Percentiles rank a stretch among this genome's conserved stretches.
Evolutionary conservation across 805 yeast genomes (phyloP).

Genomic region (Saturnispora ahearnii): DNA sequence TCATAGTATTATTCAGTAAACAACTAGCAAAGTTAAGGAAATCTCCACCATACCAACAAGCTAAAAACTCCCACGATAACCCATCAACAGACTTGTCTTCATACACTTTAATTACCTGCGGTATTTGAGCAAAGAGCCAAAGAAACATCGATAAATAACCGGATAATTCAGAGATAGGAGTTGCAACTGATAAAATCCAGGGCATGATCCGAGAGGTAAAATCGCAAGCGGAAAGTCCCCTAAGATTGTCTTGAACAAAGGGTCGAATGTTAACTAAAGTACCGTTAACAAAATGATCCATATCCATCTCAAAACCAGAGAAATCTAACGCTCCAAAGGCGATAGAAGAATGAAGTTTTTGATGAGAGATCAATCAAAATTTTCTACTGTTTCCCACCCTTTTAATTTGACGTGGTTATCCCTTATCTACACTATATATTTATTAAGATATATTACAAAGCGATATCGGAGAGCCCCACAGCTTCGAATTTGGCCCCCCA

Average conservation of each 20-base stretch:
- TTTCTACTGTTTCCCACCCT: not conserved
- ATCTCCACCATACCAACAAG: slow-evolving; percentile 62
- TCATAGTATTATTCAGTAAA: slow-evolving; percentile 37
- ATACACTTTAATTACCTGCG: slow-evolving; percentile 58
- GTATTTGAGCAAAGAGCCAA: slow-evolving; percentile 71
- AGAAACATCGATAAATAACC: slow-evolving; percentile 38
- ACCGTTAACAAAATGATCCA: not conserved
- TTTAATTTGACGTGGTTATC: not conserved
- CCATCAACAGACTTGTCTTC: slow-evolving; percentile 57
- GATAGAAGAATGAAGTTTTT: too few relatives aligned
- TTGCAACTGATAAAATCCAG: not conserved
- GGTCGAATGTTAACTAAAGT: not conserved
- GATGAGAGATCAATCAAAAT: too few relatives aligned
- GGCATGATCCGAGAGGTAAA: not conserved
- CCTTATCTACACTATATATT: not conserved
- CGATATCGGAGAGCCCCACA: slow-evolving; percentile 5
- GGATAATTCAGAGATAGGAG: slow-evolving; percentile 23
- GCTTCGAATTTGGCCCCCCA: slow-evolving; percentile 45
- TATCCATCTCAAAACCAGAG: not conserved
- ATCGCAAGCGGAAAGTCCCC: not conserved
- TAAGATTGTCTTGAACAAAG: not conserved
- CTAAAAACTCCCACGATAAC: slow-evolving; percentile 48
- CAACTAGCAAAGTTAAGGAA: slow-evolving; percentile 43
- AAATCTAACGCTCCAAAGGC: too few relatives aligned
- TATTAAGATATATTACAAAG: not conserved